These are phyloP conservation scores for Sporothrix brunneoviolacea DNA, from an alignment of 2,329 filamentous ascomycete genomes.

Conservation along the genomic window DNA sequence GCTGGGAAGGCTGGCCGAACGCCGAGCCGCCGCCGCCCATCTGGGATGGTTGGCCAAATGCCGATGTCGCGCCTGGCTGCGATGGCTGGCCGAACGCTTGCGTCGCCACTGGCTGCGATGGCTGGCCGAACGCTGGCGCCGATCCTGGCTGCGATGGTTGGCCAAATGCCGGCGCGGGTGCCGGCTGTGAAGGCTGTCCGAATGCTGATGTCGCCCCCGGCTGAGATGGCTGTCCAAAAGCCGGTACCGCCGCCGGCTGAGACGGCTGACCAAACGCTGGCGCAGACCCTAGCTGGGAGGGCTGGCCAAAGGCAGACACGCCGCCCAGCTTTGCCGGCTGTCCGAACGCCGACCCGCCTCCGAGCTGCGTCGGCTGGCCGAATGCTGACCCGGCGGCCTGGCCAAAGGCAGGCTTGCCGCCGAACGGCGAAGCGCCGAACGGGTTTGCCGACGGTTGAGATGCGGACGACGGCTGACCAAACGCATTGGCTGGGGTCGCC, in stretches of 20 bases:
- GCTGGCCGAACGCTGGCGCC: neutral
- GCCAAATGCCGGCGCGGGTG: neutral
- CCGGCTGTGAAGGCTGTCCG: slow-evolving; percentile 28
- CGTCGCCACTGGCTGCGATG: neutral
- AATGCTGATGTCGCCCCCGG: slow-evolving; percentile 25
- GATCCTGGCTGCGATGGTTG: neutral
- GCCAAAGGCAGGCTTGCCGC: slow-evolving; percentile 21
- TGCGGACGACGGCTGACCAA: slow-evolving; percentile 3
- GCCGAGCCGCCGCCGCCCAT: slow-evolving; percentile 25
- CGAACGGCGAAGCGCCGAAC: neutral
- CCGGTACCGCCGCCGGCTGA: neutral
- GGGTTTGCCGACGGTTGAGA: slow-evolving; percentile 26
- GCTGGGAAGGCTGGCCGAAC: slow-evolving; percentile 34
- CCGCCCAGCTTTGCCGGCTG: slow-evolving; percentile 28
- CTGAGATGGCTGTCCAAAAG: neutral
- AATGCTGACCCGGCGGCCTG: slow-evolving; percentile 22
- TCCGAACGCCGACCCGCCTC: slow-evolving; percentile 32
- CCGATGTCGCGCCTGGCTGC: slow-evolving; percentile 15
- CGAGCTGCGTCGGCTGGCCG: slow-evolving; percentile 22
- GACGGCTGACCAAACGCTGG: slow-evolving; percentile 33
- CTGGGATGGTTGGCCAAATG: slow-evolving; percentile 19
- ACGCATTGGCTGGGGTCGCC: neutral
- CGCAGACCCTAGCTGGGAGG: slow-evolving; percentile 23
- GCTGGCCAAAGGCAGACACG: slow-evolving; percentile 32
- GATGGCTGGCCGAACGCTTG: slow-evolving; percentile 26